Evolutionary conservation across 2,329 filamentous ascomycete genomes (phyloP), one percentile per base, ranked within the genome.

Genomic region (Penicillium sp.): DNA sequence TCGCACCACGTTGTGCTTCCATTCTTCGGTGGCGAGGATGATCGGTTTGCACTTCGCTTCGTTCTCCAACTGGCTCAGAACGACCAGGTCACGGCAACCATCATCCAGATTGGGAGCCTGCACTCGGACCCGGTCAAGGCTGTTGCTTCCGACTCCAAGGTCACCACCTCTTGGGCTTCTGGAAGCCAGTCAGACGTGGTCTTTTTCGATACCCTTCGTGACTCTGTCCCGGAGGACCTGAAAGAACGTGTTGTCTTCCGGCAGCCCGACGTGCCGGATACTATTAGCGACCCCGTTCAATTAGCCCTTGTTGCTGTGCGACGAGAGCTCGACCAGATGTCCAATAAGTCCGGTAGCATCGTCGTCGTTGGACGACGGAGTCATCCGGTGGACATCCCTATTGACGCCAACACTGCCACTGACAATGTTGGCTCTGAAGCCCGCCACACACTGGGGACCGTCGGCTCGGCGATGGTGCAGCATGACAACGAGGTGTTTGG

Each of bases 1-100:
- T 81, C 80, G 23, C 88, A 94, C 59, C 88, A 91, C 60, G 77
- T 97, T 50, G 90, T 94, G 61, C 74, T 94, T 38, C 85, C 90
- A 0, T 97, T 88, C 67, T 83, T 95, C 43, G 90, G 91, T 13
- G 87, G 87, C 7, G 70, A 74, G 1, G 93, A 98, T 58, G 91
- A 96, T 57, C 78, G 81, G 6, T 79, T 84, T 4, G 90, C 89
- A 0, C 74, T 97, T 1, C 76, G 83, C 1, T 79, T 97, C 16
- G 84, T 91, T 3, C 74, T 97, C 3, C 91, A 96, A 58, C 76
- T 98, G 1, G 87, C 84, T 1, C 81, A 84, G 60, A 93, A 89
- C 56, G 76, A 80, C 3, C 79, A 86, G 29, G 80, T 95, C 17
- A 90, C 87, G 0, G 87, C 83, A 0, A 91, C 86, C 0, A 77